A percentile compares a stretch with the other conserved stretches of the same genome.
phyloP scores from a whole-genome alignment of 2,329 filamentous ascomycete genomes.

The Calonectria henricotiae region DNA sequence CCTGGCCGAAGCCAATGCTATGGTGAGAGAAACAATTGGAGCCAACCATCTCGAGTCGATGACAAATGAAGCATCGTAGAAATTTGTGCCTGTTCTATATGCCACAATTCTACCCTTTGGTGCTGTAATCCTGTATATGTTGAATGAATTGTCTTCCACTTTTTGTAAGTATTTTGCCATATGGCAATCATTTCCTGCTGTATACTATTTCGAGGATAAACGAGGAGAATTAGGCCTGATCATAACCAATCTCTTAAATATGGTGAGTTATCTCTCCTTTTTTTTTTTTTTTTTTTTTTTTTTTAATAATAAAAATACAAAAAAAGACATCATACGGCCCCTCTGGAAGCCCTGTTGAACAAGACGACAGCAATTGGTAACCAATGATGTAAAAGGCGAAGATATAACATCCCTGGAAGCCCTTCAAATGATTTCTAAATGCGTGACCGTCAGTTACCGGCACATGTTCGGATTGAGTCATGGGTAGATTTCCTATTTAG shows the following conservation, averaged over 20 bases:
- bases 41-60: not conserved
- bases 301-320: no score
- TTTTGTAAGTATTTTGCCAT: no score
- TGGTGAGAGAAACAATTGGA: no score
- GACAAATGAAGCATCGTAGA: not conserved
- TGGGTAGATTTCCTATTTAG: not conserved
- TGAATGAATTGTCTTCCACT: no score
- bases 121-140: no score
- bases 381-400: not conserved
- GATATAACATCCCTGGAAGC: not conserved
- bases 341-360: not conserved
- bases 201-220: no score
- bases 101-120: no score
- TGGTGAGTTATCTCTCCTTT: no score
- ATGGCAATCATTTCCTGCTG: no score
- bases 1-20: not conserved
- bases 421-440: not conserved
- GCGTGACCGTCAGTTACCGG: not conserved
- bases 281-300: no score
- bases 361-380: not conserved
- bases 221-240: no score
- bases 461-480: not conserved
- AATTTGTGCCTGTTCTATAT: not conserved
- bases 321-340: not conserved
- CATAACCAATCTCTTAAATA: no score